A percentile compares a stretch with the other conserved stretches of the same genome.
Evolutionary conservation across 805 yeast species (phyloP).

Genomic region (Kodamaea lidongshanica): DNA sequence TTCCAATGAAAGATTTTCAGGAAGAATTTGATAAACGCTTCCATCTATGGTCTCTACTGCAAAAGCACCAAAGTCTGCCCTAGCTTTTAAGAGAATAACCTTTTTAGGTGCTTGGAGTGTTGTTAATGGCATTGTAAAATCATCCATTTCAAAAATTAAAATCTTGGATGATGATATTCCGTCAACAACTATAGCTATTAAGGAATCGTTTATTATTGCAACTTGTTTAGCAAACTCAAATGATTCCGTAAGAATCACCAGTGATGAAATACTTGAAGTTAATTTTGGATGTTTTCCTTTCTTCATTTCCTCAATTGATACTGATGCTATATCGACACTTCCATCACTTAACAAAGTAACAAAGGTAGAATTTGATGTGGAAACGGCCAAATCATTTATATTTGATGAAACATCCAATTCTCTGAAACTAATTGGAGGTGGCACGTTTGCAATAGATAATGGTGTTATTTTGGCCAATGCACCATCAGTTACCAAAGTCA

Average conservation of each 20-base stretch:
- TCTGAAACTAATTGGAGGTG: constrained; percentile 86
- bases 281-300: constrained; percentile 44
- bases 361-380: constrained; percentile 49
- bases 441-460: constrained; percentile 75
- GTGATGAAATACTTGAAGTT: constrained; percentile 22
- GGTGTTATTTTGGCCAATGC: constrained; percentile 68
- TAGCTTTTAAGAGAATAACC: constrained; percentile 50
- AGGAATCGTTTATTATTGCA: constrained; percentile 46
- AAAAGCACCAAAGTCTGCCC: constrained; percentile 45
- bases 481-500: constrained; percentile 80
- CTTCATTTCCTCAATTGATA: constrained; percentile 44
- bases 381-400: constrained; percentile 60
- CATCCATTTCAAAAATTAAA: constrained; percentile 43
- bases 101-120: constrained; percentile 44
- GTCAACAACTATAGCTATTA: constrained; percentile 57
- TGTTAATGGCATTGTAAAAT: constrained; percentile 36
- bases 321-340: constrained; percentile 32
- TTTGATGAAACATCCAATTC: constrained; percentile 49
- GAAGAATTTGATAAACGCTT: constrained; percentile 36
- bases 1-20: constrained; percentile 15
- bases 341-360: constrained; percentile 51
- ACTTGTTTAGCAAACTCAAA: constrained; percentile 57
- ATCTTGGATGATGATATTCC: constrained; percentile 45
- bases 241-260: constrained; percentile 29
- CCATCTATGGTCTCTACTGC: constrained; percentile 64